Conservation (phyloP, 139 green algal genomes). For the Auxenochlorella pyrenoidosa region DNA sequence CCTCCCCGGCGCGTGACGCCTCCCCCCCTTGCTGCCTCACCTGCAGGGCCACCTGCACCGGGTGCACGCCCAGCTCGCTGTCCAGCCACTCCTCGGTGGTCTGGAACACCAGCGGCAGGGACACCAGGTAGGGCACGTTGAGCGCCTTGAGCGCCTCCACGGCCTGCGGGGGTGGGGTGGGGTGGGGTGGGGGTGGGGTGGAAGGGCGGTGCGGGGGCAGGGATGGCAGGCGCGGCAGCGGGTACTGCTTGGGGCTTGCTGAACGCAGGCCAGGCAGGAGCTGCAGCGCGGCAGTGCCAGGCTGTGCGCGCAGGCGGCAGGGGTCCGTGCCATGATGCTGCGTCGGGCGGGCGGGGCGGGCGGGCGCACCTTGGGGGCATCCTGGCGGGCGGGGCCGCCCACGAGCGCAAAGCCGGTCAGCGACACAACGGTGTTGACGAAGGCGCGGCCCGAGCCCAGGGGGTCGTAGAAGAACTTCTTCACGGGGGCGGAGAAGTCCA, state of each 20-base stretch:
- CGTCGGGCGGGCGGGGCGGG: background rate
- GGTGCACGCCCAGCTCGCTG: constrained; percentile 96
- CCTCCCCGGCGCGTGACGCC: background rate
- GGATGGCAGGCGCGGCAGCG: background rate
- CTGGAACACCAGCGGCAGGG: constrained; percentile 99
- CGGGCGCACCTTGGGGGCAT: constrained; percentile 87
- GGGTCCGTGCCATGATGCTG: too few species aligned
- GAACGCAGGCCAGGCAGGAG: background rate
- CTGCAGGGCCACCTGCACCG: constrained; percentile 97
- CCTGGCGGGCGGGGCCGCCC: constrained; percentile 92
- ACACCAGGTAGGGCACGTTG: constrained; percentile 98
- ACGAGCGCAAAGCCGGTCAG: constrained; percentile 98
- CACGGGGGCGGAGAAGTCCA: constrained; percentile 97
- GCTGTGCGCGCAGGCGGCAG: background rate
- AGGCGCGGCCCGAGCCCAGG: constrained; percentile 77
- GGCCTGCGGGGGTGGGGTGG: constrained; percentile 49
- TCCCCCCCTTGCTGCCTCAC: constrained; percentile 73
- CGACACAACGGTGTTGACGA: constrained; percentile 93
- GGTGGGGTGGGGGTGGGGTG: too few species aligned
- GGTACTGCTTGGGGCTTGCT: background rate
- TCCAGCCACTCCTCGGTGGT: constrained; percentile 99
- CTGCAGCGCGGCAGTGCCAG: background rate
- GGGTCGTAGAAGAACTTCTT: constrained; percentile 99
- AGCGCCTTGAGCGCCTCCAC: constrained; percentile 94
- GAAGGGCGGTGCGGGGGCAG: background rate